Percentiles rank a stretch among this genome's conserved stretches.
These are phyloP conservation scores for Beauveria scarabaeidicola DNA, from an alignment of 2,329 filamentous ascomycete genomes.

Conservation along the genomic window DNA sequence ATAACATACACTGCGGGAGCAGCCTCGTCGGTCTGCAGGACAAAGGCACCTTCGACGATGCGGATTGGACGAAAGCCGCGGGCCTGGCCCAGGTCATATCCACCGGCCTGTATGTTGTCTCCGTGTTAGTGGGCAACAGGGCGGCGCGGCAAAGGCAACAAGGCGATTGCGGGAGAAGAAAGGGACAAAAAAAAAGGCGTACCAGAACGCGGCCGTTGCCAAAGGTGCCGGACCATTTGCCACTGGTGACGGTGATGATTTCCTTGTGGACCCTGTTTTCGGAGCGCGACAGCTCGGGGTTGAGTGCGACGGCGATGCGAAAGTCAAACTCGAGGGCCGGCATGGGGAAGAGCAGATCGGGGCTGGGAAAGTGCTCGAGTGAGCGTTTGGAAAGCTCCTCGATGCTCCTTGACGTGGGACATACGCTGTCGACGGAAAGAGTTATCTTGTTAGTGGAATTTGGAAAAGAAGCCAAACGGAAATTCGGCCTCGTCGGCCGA, in stretches of 20 bases:
- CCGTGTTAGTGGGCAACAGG: neutral
- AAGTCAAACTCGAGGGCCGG: conserved; percentile 41
- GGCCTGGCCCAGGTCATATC: conserved; percentile 34
- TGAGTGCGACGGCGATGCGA: conserved; percentile 38
- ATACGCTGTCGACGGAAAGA: neutral
- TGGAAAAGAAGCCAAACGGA: neutral
- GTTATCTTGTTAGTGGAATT: neutral
- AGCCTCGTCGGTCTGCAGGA: conserved; percentile 39
- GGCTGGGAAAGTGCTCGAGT: conserved; percentile 33
- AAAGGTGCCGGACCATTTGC: conserved; percentile 40
- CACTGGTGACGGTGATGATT: conserved; percentile 39
- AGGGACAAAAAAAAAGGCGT: conserved; percentile 14
- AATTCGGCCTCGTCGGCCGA: neutral
- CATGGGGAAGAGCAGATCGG: conserved; percentile 34
- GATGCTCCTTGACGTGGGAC: conserved; percentile 21
- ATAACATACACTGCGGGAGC: conserved; percentile 34
- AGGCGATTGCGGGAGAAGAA: neutral
- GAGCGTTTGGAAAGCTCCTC: conserved; percentile 31
- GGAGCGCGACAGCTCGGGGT: conserved; percentile 34
- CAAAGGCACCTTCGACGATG: conserved; percentile 40
- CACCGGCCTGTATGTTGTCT: conserved; percentile 25
- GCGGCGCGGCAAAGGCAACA: no score
- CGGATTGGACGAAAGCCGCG: conserved; percentile 32
- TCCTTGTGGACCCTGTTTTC: conserved; percentile 37
- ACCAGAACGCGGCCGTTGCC: conserved; percentile 39